Evolutionary conservation across 164 flowering plant genomes (phyloP).

Genomic region (Annona squamosa): DNA sequence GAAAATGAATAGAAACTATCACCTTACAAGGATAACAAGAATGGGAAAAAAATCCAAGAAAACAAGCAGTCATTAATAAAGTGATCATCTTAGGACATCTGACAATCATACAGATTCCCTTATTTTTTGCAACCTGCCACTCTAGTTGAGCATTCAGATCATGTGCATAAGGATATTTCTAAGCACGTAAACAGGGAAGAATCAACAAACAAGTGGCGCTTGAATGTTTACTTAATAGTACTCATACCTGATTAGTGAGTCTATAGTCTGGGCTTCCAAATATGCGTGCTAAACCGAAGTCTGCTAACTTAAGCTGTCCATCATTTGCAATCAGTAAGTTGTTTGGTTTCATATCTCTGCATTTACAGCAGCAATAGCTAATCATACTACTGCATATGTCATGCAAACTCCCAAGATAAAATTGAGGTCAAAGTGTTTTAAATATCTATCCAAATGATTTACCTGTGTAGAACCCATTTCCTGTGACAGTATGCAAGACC

Average conservation of each 20-base stretch:
- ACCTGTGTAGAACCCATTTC: conserved; percentile 98
- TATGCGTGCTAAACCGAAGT: conserved; percentile 92
- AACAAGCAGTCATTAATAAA: not conserved
- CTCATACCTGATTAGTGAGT: conserved; percentile 81
- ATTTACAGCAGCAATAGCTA: conserved; percentile 11
- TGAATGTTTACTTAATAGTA: not conserved
- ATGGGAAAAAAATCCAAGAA: not conserved
- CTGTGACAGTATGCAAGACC: conserved; percentile 89
- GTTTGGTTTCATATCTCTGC: conserved; percentile 99
- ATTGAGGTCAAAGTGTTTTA: not conserved
- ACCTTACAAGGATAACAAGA: not conserved
- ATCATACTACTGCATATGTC: not conserved
- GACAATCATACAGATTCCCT: not conserved
- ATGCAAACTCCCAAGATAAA: conserved; percentile 4
- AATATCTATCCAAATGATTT: not conserved
- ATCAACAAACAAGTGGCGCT: not conserved
- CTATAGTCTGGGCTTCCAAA: conserved; percentile 95
- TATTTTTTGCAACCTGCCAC: not conserved
- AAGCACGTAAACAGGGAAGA: not conserved
- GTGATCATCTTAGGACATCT: not conserved
- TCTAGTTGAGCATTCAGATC: not conserved
- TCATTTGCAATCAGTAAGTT: conserved; percentile 78
- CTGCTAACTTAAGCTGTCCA: conserved; percentile 91
- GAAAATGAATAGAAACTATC: not conserved
- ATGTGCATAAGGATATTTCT: not conserved